phyloP scores from a whole-genome alignment of 495 filamentous ascomycete species.

The Neurospora sp. region DNA sequence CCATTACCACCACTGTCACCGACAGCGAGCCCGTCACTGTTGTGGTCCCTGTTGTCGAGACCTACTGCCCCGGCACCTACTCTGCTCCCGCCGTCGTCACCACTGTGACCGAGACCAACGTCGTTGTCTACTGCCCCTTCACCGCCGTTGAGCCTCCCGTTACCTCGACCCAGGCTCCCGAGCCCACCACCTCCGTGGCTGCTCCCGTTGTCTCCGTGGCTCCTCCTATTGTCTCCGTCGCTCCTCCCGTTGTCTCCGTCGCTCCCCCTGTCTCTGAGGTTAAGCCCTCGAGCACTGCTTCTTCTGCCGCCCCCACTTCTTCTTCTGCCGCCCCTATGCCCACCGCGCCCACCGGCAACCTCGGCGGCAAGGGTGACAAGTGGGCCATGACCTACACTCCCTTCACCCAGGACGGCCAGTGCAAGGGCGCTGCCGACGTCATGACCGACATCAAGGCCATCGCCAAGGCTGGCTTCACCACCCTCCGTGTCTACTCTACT shows the following conservation, averaged over 20 bases:
- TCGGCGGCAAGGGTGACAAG: slow-evolving; percentile 42
- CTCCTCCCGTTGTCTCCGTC: neutral
- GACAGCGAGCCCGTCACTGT: slow-evolving; percentile 40
- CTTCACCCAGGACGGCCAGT: slow-evolving; percentile 50
- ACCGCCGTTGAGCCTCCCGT: slow-evolving; percentile 28
- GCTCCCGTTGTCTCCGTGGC: slow-evolving; percentile 4
- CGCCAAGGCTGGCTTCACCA: slow-evolving; percentile 60
- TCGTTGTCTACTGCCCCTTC: slow-evolving; percentile 65
- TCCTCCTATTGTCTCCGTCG: neutral
- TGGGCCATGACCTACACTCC: slow-evolving; percentile 94
- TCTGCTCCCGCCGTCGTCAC: slow-evolving; percentile 54
- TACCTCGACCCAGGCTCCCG: neutral
- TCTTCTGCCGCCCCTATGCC: slow-evolving; percentile 14
- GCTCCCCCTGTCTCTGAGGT: slow-evolving; percentile 5
- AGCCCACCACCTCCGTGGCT: slow-evolving; percentile 7
- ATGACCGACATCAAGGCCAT: slow-evolving; percentile 57
- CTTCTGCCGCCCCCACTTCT: slow-evolving; percentile 5
- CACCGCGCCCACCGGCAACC: slow-evolving; percentile 10
- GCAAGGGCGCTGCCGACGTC: slow-evolving; percentile 58
- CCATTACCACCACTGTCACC: slow-evolving; percentile 50
- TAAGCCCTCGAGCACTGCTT: slow-evolving; percentile 11
- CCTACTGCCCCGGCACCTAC: slow-evolving; percentile 62
- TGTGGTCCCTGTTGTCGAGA: slow-evolving; percentile 57
- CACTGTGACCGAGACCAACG: slow-evolving; percentile 58
- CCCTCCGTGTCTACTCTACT: slow-evolving; percentile 82